Base-by-base conservation (phyloP, 1,139 yeast species). In the Hansenula sp. region DNA sequence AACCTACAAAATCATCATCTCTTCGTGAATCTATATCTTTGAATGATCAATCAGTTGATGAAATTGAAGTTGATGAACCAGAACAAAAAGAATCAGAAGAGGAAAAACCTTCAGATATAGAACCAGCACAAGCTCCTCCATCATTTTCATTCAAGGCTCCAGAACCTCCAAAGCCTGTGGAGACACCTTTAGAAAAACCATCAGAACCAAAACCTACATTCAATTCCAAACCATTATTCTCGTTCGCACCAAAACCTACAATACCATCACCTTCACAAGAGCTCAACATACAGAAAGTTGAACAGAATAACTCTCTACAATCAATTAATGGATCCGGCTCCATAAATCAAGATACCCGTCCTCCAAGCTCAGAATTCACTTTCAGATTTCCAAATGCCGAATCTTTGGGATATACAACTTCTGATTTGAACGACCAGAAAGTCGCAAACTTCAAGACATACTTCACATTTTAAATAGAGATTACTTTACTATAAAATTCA, bases 1-100 rank as follows among this genome's bases (percentile, higher is more conserved):
- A 62, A 44, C 69, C 69, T 6, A 44, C 43, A 9, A 61, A 59
- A 40, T 61, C 69, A 2, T 64, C 68, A 0, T 62, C 68, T 1
- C 42, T 64, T 34, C 54, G 68, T 14, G 61, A 55, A 41, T 55
- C 61, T 5, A 52, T 61, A 2, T 42, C 50, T 2, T 50, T 53
- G 2, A 44, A 44, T 20, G 38, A 40, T 32, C 39, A 36, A 32
- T 39, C 41, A 24, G 33, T 32, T 32, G 29, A 22, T 34, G 34
- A 34, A 35, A 41, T 35, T 27, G 38, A 39, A 20, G 44, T 39
- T 16, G 35, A 40, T 27, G 38, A 39, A 22, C 43, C 37, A 13
- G 35, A 40, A n/a, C 30, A 44, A 17, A 43, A 37, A 18, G 47
- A 40, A 18, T 24, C 28, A n/a, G 39, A 28, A 19, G 34, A 30